Percentiles rank a stretch among this genome's conserved stretches.
phyloP scores from a whole-genome alignment of 2,329 filamentous ascomycete genomes.

The Trichoderma sp. region DNA sequence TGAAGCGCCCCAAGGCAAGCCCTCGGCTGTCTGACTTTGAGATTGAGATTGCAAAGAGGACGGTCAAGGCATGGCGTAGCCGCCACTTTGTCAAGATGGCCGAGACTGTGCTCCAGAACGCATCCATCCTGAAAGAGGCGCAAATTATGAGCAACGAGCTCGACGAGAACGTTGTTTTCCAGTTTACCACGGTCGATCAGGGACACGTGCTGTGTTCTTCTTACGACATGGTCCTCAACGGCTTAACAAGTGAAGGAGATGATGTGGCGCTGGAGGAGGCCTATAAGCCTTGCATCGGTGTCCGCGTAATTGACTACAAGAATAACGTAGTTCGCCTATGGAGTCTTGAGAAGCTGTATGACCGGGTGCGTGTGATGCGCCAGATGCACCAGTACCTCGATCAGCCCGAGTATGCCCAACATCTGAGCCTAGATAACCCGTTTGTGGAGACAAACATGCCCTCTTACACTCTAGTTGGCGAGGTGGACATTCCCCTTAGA shows the following conservation, averaged over 20 bases:
- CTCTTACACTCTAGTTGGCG: conserved; percentile 86
- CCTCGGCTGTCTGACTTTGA: conserved; percentile 70
- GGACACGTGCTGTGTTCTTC: conserved; percentile 89
- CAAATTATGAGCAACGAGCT: conserved; percentile 98
- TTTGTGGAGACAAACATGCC: conserved; percentile 91
- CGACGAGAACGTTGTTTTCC: conserved; percentile 88
- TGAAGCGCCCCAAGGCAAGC: conserved; percentile 59
- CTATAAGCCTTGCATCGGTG: conserved; percentile 83
- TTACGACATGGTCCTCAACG: conserved; percentile 94
- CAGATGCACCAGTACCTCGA: conserved; percentile 97
- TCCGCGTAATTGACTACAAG: conserved; percentile 88
- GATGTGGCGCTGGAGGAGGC: conserved; percentile 78
- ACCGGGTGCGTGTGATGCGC: conserved; percentile 85
- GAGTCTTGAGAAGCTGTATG: conserved; percentile 89
- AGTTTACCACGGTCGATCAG: conserved; percentile 86
- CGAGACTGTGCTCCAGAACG: conserved; percentile 84
- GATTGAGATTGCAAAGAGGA: conserved; percentile 63
- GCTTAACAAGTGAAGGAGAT: conserved; percentile 78
- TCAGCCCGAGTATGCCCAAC: conserved; percentile 89
- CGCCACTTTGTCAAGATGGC: conserved; percentile 92
- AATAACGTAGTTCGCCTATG: conserved; percentile 83
- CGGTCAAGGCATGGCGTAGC: conserved; percentile 72
- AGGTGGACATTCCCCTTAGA: conserved; percentile 85
- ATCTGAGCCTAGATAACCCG: conserved; percentile 88
- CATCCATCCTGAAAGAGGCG: conserved; percentile 85